Conservation (phyloP, 148 eudicot genomes). For the Suaeda aralocaspica region DNA sequence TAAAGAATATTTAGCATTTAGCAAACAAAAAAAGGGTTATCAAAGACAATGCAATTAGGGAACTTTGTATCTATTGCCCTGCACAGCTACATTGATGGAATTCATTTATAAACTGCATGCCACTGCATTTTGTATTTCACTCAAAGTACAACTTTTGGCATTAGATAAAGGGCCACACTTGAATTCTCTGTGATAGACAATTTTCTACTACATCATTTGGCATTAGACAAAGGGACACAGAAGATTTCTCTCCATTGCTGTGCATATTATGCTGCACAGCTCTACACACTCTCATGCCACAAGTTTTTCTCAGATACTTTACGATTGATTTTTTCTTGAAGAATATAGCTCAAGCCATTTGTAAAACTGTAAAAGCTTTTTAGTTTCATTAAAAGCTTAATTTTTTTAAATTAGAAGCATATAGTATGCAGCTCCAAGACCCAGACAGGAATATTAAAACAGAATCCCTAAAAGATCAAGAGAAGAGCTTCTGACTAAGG, state of each 20-base stretch:
- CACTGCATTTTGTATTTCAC: no score
- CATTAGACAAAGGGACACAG: background rate
- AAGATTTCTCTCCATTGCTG: background rate
- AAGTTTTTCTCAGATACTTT: background rate
- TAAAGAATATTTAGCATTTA: background rate
- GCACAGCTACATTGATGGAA: no score
- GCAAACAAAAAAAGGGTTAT: background rate
- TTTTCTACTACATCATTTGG: no score
- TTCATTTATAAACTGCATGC: no score
- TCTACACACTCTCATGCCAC: background rate
- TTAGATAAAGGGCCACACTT: no score
- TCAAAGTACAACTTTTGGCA: no score
- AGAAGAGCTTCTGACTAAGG: background rate
- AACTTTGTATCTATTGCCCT: background rate
- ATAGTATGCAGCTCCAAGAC: background rate
- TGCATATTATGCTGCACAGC: background rate
- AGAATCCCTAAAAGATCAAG: background rate
- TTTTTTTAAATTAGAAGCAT: no score
- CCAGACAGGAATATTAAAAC: no score
- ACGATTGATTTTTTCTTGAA: background rate
- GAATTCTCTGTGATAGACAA: no score
- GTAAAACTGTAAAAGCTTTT: background rate
- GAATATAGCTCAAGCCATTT: background rate
- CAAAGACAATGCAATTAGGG: background rate
- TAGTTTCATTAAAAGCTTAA: background rate